A percentile compares a stretch with the other conserved stretches of the same genome.
phyloP scores from a whole-genome alignment of 2,329 filamentous ascomycete species.

The Podosphaera xanthii region DNA sequence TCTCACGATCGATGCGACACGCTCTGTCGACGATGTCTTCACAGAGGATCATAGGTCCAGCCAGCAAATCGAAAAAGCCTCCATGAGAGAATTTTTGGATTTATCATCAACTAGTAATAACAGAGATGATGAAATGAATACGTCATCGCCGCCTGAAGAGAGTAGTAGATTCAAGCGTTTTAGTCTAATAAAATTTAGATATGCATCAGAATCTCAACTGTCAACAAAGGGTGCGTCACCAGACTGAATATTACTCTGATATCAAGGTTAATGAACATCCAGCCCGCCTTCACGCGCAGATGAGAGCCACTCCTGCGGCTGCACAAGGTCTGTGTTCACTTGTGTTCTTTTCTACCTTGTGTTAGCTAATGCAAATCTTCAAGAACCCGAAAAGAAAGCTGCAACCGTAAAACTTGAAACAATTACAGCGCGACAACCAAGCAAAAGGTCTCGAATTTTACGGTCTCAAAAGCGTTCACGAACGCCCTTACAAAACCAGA shows the following conservation, averaged over 20 bases:
- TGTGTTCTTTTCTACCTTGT: too few species aligned
- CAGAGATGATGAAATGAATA: too few species aligned
- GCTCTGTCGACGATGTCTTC: too few species aligned
- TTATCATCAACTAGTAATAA: too few species aligned
- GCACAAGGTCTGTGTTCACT: slow-evolving; percentile 28
- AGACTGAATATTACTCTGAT: not conserved
- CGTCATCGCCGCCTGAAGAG: slow-evolving; percentile 19
- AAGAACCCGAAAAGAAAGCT: slow-evolving; percentile 61
- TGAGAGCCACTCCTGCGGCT: slow-evolving; percentile 29
- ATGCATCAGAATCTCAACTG: slow-evolving; percentile 81
- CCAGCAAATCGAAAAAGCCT: too few species aligned
- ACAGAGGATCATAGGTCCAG: too few species aligned
- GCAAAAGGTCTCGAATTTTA: slow-evolving; percentile 28
- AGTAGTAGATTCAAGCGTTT: slow-evolving; percentile 35
- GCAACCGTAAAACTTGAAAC: slow-evolving; percentile 59
- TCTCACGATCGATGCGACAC: too few species aligned
- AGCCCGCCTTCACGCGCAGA: slow-evolving; percentile 42
- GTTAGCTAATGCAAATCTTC: not conserved
- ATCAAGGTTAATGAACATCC: slow-evolving; percentile 2
- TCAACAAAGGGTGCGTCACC: slow-evolving; percentile 27
- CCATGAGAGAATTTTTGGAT: too few species aligned
- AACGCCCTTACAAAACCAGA: slow-evolving; percentile 2
- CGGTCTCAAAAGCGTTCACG: slow-evolving; percentile 27
- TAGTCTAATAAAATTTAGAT: slow-evolving; percentile 60
- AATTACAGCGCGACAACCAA: slow-evolving; percentile 23